Evolutionary conservation across 202 grass and related monocot species (phyloP).

Genomic region (Schoenoplectus triqueter): DNA sequence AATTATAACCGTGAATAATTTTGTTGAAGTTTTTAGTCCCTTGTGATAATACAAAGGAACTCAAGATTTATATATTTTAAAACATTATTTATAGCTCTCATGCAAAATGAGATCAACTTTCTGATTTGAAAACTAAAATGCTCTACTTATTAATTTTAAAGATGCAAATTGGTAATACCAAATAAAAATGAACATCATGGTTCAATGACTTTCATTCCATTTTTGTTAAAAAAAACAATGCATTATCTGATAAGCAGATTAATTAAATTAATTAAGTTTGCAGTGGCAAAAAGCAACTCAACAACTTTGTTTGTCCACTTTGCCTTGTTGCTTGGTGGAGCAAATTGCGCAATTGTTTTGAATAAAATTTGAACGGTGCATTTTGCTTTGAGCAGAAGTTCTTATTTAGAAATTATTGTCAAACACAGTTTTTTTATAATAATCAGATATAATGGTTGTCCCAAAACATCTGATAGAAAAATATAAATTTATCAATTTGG

Average conservation of each 20-base stretch:
- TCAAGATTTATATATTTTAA: neutral
- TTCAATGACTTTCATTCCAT: neutral
- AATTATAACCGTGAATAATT: neutral
- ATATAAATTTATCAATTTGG: too few relatives aligned
- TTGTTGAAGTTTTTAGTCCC: neutral
- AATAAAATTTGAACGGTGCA: neutral
- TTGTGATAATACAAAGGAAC: neutral
- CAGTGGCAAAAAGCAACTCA: conserved; percentile 11
- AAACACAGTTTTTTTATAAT: neutral
- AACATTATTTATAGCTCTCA: neutral
- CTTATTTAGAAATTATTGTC: neutral
- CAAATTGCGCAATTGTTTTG: neutral
- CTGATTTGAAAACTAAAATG: neutral
- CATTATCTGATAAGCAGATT: neutral
- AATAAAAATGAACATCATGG: conserved; percentile 7
- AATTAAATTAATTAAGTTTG: neutral
- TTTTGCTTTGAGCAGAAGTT: neutral
- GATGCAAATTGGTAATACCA: conserved; percentile 10
- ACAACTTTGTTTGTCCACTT: conserved; percentile 19
- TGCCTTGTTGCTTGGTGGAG: conserved; percentile 25
- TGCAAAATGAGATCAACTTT: conserved; percentile 19
- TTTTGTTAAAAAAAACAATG: too few relatives aligned
- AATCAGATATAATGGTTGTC: too few relatives aligned
- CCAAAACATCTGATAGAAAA: too few relatives aligned
- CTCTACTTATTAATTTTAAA: neutral